Evolutionary conservation across 2,329 filamentous ascomycete species (phyloP), one percentile per base, ranked within the genome.

Genomic region (Zelopaecilomyces penicillatus): DNA sequence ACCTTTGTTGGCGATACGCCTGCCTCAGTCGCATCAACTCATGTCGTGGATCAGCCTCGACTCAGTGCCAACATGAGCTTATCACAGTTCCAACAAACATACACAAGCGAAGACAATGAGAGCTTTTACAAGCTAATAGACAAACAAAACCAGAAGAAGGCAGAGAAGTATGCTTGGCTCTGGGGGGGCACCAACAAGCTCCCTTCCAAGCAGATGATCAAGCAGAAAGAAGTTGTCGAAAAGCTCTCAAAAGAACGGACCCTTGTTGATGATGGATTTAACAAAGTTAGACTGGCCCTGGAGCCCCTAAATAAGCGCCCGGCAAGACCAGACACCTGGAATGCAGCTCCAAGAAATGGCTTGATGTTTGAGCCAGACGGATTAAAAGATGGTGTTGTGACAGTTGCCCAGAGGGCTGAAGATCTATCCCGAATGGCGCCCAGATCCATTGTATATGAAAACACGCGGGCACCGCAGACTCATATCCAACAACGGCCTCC

Each of bases 21-120:
- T 0, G 70, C 70, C 49, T 83, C 83, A 0, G 69, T 78, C 1
- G 65, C 60, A 26, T 65, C 65, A 33, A 60, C 65, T 7, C 61
- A 57, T 26, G 57, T 61, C 11, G 59, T 62, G 12, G 62, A 66
- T 41, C 69, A 66, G 43, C 68, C 69, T 46, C 65, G 73, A 30
- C 71, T 87, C 12, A 83, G 95, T 60, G 80, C 83, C 36, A 83
- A 83, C 54, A 80, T 97, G 71, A 89, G 84, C 48, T 74, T 98
- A 2, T 80, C 83, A 43, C 79, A 83, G 1, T 98, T 96, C 57
- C 93, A 98, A 60, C 77, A 85, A 3, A 91, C 87, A 54, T 97
- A 96, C 66, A 98, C 91, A 1, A 95, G 88, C 58, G 93, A 98
- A 64, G 93, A 98, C 62, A 97, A 97, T 59, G 93, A 96, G 61